Evolutionary conservation across 148 eudicot species (phyloP), one percentile per base, ranked within the genome.

Genomic region (Arctostaphylos glauca): DNA sequence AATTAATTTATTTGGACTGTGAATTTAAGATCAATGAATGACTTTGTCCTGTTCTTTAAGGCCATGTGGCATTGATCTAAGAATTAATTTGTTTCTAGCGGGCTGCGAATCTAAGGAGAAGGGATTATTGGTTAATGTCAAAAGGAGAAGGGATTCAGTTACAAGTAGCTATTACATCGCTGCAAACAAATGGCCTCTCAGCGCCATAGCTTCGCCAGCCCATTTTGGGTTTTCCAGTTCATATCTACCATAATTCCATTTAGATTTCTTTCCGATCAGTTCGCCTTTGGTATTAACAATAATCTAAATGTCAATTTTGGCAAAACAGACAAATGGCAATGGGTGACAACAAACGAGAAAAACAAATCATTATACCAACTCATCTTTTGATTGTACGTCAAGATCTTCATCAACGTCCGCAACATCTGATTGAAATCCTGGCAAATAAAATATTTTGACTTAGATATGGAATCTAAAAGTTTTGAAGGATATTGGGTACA

Each of bases 391-490:
- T 47, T 58, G 78, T 62, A 91, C 12, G 81, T 83, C 90, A 85
- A 88, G 92, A 83, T 93, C 97, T 82, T 89, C 90, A 89, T 93
- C 98, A 76, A 80, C 82, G 66, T 86, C 96, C 56, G 66, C 81
- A 44, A 78, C 74, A 86, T 87, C 84, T 84, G 91, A 87, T 54
- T 86, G 82, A 83, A 88, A 85, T 79, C 87, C 97, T 91, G 89
- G 84, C 81, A 84, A 87, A 60, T 25, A 50, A 50, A 49, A 64
- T 49, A 38, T 50, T 55, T 55, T 25, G 15, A 41, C 49, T 75
- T 23, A 81, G 60, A 73, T 41, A 49, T 70, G 78, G 73, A 48
- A 62, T 58, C 18, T 70, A 1, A 7, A 19, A 81, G 44, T 3
- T 79, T 60, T 41, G 43, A 48, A 67, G n/a, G 48, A n/a, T 23